A percentile compares a stretch with the other conserved stretches of the same genome.
These are phyloP conservation scores for Penicillium expansum DNA, from an alignment of 2,329 filamentous ascomycete genomes.

Conservation along the genomic window DNA sequence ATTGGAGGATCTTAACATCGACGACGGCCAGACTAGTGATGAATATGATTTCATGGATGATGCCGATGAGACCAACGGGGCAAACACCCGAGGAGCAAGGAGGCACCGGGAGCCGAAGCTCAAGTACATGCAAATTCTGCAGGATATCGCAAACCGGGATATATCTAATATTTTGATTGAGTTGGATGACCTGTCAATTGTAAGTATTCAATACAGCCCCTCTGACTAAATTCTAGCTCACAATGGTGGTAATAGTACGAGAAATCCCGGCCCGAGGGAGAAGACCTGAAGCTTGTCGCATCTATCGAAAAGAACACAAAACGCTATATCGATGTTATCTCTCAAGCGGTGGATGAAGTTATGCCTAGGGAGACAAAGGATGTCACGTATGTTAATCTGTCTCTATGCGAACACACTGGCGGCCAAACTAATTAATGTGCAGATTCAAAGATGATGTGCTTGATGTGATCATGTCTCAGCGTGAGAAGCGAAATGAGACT, in stretches of 20 bases:
- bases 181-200: constrained; percentile 77
- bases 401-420: not conserved
- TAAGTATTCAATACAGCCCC: constrained; percentile 41
- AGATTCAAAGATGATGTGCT: constrained; percentile 97
- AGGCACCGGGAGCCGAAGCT: constrained; percentile 60
- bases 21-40: constrained; percentile 81
- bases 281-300: constrained; percentile 65
- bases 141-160: constrained; percentile 79
- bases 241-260: constrained; percentile 62
- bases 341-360: constrained; percentile 79
- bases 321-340: constrained; percentile 91
- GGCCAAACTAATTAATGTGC: constrained; percentile 21
- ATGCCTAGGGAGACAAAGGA: constrained; percentile 77
- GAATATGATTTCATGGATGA: constrained; percentile 94
- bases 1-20: constrained; percentile 78
- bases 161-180: constrained; percentile 78
- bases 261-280: constrained; percentile 64
- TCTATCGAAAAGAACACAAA: constrained; percentile 89
- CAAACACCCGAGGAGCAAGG: constrained; percentile 47
- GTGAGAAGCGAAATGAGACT: constrained; percentile 79
- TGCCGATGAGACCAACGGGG: constrained; percentile 56
- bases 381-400: constrained; percentile 59
- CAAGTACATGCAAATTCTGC: constrained; percentile 87
- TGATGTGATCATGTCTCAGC: constrained; percentile 92
- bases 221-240: constrained; percentile 1